Evolutionary conservation across 2,329 filamentous ascomycete species (phyloP).

Genomic region (Didymella exigua): DNA sequence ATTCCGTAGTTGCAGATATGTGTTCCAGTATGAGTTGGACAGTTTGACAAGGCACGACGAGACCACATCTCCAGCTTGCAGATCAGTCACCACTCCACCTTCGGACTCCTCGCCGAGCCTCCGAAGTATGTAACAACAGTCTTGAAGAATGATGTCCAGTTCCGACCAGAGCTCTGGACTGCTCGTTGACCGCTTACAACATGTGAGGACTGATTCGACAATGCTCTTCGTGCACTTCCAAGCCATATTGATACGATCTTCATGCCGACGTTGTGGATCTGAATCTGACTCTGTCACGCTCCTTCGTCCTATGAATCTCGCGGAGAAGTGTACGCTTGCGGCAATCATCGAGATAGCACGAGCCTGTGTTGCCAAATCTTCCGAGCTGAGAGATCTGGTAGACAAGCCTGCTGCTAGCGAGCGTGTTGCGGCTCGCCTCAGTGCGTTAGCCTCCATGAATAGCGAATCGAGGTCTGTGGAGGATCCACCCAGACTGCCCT

Average conservation of each 20-base stretch:
- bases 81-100: constrained; percentile 2
- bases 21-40: constrained; percentile 73
- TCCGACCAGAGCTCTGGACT: constrained; percentile 37
- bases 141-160: constrained; percentile 41
- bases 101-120: constrained; percentile 30
- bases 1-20: constrained; percentile 60
- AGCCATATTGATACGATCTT: constrained; percentile 31
- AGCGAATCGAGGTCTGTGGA: constrained; percentile 43
- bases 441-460: constrained; percentile 42
- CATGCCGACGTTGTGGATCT: constrained; percentile 24
- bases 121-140: constrained; percentile 37
- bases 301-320: constrained; percentile 38
- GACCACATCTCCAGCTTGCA: constrained; percentile 20
- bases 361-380: constrained; percentile 11
- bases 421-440: constrained; percentile 41
- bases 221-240: constrained; percentile 42
- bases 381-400: constrained; percentile 7
- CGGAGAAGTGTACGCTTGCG: constrained; percentile 40
- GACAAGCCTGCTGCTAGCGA: constrained; percentile 23
- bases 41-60: constrained; percentile 62
- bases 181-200: constrained; percentile 38
- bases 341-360: constrained; percentile 34
- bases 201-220: constrained; percentile 43
- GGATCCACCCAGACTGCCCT: constrained; percentile 40
- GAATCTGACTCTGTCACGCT: constrained; percentile 23